Percentiles rank a stretch among this genome's conserved stretches.
Conservation (phyloP, 2,329 filamentous ascomycete species). For the Stachybotrys chlorohalonatus region DNA sequence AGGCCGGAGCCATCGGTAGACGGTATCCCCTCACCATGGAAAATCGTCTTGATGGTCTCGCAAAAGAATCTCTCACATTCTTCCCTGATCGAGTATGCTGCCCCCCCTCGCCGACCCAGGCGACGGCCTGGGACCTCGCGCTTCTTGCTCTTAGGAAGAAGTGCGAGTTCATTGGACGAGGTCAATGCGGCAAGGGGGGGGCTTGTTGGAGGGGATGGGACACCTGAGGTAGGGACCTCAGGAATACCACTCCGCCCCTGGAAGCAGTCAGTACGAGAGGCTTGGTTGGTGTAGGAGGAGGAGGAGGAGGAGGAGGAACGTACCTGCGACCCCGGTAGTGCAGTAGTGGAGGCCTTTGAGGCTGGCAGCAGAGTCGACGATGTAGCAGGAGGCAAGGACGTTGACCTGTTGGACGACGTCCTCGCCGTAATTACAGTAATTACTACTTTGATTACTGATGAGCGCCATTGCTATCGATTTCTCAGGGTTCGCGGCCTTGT, state of each 20-base stretch:
- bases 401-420: slow-evolving; percentile 56
- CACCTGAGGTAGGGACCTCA: slow-evolving; percentile 80
- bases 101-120: slow-evolving; percentile 67
- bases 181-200: slow-evolving; percentile 76
- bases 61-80: slow-evolving; percentile 99
- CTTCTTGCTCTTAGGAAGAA: slow-evolving; percentile 48
- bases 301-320: slow-evolving; percentile 15
- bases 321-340: slow-evolving; percentile 81
- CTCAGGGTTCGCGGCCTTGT: slow-evolving; percentile 12
- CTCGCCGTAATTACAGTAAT: slow-evolving; percentile 69
- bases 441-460: slow-evolving; percentile 63
- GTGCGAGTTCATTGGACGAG: slow-evolving; percentile 57
- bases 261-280: not conserved
- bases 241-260: slow-evolving; percentile 87
- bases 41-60: slow-evolving; percentile 85
- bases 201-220: slow-evolving; percentile 78
- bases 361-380: slow-evolving; percentile 63
- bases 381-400: slow-evolving; percentile 86
- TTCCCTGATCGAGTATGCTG: slow-evolving; percentile 93
- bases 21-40: slow-evolving; percentile 89
- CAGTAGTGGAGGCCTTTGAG: slow-evolving; percentile 89
- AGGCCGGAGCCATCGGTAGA: slow-evolving; percentile 73
- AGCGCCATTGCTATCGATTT: slow-evolving; percentile 42
- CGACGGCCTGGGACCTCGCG: slow-evolving; percentile 30
- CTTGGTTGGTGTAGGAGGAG: not conserved